A percentile compares a stretch with the other conserved stretches of the same genome.
Conservation (phyloP, 2,329 filamentous ascomycete genomes). For the Fusarium ramigenum region DNA sequence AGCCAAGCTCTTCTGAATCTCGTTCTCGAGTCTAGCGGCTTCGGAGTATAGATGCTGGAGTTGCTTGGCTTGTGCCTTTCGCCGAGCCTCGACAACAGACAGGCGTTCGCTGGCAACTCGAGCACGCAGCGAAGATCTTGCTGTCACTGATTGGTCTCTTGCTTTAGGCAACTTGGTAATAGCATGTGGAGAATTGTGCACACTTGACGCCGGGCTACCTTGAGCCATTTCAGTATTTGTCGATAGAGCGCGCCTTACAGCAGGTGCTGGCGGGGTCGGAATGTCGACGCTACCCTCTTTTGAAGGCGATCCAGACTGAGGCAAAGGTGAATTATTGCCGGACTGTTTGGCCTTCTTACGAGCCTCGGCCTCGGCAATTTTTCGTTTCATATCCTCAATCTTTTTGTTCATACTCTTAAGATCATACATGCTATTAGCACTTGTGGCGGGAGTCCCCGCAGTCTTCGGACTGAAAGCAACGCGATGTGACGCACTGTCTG, state of each 20-base stretch:
- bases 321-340: constrained; percentile 44
- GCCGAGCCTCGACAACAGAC: constrained; percentile 49
- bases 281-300: constrained; percentile 41
- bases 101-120: constrained; percentile 50
- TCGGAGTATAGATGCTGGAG: constrained; percentile 58
- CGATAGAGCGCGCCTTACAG: not conserved
- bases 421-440: constrained; percentile 51
- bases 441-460: constrained; percentile 50
- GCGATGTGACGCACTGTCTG: constrained; percentile 52
- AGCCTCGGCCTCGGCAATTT: constrained; percentile 67
- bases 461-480: constrained; percentile 53
- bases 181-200: constrained; percentile 9
- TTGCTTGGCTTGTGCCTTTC: constrained; percentile 55
- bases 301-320: constrained; percentile 40
- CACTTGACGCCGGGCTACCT: constrained; percentile 3
- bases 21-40: constrained; percentile 58
- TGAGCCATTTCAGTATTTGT: not conserved
- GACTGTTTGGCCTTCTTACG: constrained; percentile 57
- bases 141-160: constrained; percentile 9
- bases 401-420: constrained; percentile 63
- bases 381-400: constrained; percentile 69
- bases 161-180: constrained; percentile 23
- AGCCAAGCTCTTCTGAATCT: constrained; percentile 53
- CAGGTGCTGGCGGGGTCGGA: not conserved
- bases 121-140: constrained; percentile 42